Conservation (phyloP, 345 rosid genomes). For the Eucalyptus polybractea region DNA sequence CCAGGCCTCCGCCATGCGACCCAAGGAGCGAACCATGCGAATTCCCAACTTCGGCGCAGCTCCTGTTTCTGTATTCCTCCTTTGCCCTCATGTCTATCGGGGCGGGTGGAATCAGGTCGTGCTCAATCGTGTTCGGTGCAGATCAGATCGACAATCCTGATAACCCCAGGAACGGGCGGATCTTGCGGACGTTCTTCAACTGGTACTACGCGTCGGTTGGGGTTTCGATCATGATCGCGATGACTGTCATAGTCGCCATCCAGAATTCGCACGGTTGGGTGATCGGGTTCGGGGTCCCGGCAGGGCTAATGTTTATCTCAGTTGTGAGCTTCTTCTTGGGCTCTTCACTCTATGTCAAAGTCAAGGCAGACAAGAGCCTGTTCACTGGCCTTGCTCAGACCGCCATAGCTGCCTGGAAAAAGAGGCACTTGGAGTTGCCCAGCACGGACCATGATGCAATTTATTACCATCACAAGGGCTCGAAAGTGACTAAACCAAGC, state of each 20-base stretch:
- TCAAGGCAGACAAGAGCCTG: constrained; percentile 24
- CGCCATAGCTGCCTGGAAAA: constrained; percentile 16
- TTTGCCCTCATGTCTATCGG: constrained; percentile 32
- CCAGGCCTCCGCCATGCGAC: constrained; percentile 22
- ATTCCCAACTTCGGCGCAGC: constrained; percentile 7
- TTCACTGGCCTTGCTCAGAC: constrained; percentile 32
- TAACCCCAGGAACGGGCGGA: constrained; percentile 23
- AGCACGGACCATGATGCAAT: not conserved
- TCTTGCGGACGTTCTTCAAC: constrained; percentile 32
- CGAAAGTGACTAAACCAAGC: constrained; percentile 18
- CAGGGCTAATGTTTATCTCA: constrained; percentile 25
- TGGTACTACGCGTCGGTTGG: constrained; percentile 51
- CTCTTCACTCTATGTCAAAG: constrained; percentile 22
- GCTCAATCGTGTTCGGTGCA: constrained; percentile 47
- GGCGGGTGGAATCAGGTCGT: constrained; percentile 38
- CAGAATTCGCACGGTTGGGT: constrained; percentile 32
- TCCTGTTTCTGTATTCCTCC: constrained; percentile 12
- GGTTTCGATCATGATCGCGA: constrained; percentile 12
- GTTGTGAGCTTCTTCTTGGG: constrained; percentile 16
- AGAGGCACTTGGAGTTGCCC: constrained; percentile 11
- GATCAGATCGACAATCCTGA: constrained; percentile 33
- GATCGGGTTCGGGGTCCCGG: constrained; percentile 40
- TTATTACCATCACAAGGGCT: constrained; percentile 11
- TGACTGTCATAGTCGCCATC: constrained; percentile 29
- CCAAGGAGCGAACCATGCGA: not conserved